Evolutionary conservation across 2,329 filamentous ascomycete species (phyloP), one percentile per base, ranked within the genome.

Genomic region (Purpureocillium takamizusanense): DNA sequence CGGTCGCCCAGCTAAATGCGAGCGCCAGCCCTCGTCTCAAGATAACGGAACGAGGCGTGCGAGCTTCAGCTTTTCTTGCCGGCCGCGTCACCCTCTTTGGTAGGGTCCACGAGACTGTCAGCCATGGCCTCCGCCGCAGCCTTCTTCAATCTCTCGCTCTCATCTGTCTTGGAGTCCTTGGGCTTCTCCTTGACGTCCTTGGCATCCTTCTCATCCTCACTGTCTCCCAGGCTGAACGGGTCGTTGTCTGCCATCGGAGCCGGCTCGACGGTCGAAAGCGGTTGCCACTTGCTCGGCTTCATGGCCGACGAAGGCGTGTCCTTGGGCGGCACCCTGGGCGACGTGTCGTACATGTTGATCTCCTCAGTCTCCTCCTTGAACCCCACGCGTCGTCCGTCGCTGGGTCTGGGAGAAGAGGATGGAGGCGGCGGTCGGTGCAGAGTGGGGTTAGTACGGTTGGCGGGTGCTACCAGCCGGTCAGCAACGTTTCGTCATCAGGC

Each of bases 271-370:
- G 82, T 74, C 11, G 89, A 87, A 50, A 98, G 67, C 9, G 92
- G 90, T 61, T 98, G 90, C 92, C 92, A 98, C 67, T 98, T 98
- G 74, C 89, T 95, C 33, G 76, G 63, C 65, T 88, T 92, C 47
- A 66, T 63, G 35, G 70, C 68, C n/a, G 67, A 58, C 17, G 56
- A 56, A 23, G 58, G 52, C 43, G 49, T 62, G 55, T 70, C 77
- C 61, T 71, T 78, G 48, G 67, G 67, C 21, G 61, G 70, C 37
- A 66, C 64, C 57, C 57, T 70, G 25, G 80, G 75, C 36, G 78
- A 79, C 10, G 74, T 69, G 41, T 81, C 76, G 56, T 94, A 92
- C 42, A 83, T 79, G 49, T 67, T 70, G 38, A 95, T 89, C 54
- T 95, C 87, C 51, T 94, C 86, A 3, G 86, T 77, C 42, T 67